These are phyloP conservation scores for Erodium texanum DNA, from an alignment of 441 rosid species.

Conservation along the genomic window DNA sequence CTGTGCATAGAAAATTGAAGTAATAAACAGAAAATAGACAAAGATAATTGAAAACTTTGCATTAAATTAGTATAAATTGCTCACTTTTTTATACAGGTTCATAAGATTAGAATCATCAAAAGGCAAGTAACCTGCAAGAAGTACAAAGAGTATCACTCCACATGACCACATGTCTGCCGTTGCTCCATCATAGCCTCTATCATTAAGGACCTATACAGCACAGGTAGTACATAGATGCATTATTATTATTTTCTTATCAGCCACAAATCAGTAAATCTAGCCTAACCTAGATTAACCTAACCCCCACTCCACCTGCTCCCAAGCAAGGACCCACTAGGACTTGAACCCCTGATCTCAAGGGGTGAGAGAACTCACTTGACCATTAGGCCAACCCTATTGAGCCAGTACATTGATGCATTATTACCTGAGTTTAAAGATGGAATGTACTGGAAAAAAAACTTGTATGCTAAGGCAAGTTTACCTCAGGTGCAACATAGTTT, in stretches of 20 bases:
- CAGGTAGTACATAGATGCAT: too few relatives aligned
- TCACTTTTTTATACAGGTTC: slow-evolving; percentile 86
- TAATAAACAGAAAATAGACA: slow-evolving; percentile 16
- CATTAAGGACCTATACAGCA: slow-evolving; percentile 72
- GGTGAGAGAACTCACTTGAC: too few relatives aligned
- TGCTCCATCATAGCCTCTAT: slow-evolving; percentile 91
- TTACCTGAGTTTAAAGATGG: too few relatives aligned
- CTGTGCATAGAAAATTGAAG: slow-evolving; percentile 30
- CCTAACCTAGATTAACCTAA: too few relatives aligned
- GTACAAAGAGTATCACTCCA: slow-evolving; percentile 92
- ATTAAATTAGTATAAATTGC: slow-evolving; percentile 28
- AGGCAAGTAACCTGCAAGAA: slow-evolving; percentile 98
- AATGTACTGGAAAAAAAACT: background rate
- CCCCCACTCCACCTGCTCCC: too few relatives aligned
- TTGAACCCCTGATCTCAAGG: too few relatives aligned
- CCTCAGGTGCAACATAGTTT: slow-evolving; percentile 97
- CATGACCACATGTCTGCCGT: slow-evolving; percentile 97
- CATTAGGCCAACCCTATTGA: too few relatives aligned
- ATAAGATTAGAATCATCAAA: slow-evolving; percentile 89
- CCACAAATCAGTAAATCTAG: too few relatives aligned
- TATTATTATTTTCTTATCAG: too few relatives aligned
- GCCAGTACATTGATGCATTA: too few relatives aligned
- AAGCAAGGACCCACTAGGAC: too few relatives aligned
- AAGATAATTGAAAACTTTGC: slow-evolving; percentile 8
- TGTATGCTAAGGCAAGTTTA: slow-evolving; percentile 21